phyloP scores from a whole-genome alignment of 257 asterid genomes.

The Solanum gandarillasii region DNA sequence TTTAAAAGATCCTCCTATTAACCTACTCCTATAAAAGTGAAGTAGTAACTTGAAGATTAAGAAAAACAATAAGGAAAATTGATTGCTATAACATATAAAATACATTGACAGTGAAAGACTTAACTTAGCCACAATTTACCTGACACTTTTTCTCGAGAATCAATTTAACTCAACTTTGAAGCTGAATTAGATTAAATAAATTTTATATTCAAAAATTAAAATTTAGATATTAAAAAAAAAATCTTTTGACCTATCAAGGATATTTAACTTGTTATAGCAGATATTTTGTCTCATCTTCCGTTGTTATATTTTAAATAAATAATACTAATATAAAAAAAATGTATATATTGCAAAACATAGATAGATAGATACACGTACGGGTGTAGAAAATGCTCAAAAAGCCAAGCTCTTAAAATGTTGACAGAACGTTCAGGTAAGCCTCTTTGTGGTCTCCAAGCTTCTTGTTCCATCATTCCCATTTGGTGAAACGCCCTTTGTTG shows the following conservation, averaged over 20 bases:
- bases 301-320: background rate
- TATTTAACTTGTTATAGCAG: background rate
- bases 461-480: conserved; percentile 98
- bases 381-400: conserved; percentile 91
- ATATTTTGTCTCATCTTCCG: background rate
- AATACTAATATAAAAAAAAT: background rate
- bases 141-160: background rate
- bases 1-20: background rate
- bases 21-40: background rate
- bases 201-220: background rate
- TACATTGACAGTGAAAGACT: background rate
- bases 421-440: conserved; percentile 97
- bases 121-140: background rate
- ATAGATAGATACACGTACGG: conserved; percentile 54
- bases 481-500: conserved; percentile 86
- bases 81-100: background rate
- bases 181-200: background rate
- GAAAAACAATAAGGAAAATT: background rate
- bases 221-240: too few relatives aligned
- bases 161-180: background rate
- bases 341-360: background rate
- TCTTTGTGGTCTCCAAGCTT: conserved; percentile 96
- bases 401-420: conserved; percentile 92
- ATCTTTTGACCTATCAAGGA: background rate
- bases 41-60: background rate